Conservation (phyloP, 768 basidiomycete species). For the Amanita muscaria region DNA sequence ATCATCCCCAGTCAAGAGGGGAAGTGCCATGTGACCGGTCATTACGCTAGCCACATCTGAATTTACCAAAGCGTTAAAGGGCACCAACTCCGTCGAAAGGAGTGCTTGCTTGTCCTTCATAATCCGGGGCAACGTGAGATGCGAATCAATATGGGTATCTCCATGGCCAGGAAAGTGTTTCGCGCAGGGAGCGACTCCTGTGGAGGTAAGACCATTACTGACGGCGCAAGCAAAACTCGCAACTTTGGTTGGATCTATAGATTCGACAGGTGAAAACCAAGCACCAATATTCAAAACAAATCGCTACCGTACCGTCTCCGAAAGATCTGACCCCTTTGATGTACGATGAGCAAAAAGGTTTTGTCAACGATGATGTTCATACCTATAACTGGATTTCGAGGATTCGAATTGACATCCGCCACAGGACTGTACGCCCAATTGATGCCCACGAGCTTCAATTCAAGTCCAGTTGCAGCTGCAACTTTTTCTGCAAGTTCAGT, state of each 20-base stretch:
- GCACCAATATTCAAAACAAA: neutral
- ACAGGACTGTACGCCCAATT: conserved; percentile 70
- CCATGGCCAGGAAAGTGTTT: conserved; percentile 75
- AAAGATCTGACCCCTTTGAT: conserved; percentile 57
- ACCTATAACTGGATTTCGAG: conserved; percentile 66
- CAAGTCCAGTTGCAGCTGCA: conserved; percentile 38
- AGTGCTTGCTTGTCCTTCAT: conserved; percentile 38
- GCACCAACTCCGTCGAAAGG: conserved; percentile 41
- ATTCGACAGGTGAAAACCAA: too few relatives aligned
- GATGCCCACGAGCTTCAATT: conserved; percentile 53
- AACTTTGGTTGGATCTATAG: conserved; percentile 51
- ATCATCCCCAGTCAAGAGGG: too few relatives aligned
- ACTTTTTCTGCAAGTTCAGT: conserved; percentile 37
- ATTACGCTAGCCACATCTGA: too few relatives aligned
- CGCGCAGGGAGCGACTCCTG: conserved; percentile 48
- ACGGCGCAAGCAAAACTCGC: conserved; percentile 39
- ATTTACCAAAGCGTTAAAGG: conserved; percentile 53
- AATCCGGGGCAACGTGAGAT: conserved; percentile 56
- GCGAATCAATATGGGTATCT: conserved; percentile 65
- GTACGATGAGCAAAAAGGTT: neutral
- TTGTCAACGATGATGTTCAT: conserved; percentile 11
- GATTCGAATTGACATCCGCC: conserved; percentile 65
- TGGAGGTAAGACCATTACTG: conserved; percentile 35
- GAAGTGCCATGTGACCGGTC: too few relatives aligned
- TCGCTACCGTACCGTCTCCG: conserved; percentile 41